phyloP scores from a whole-genome alignment of 495 filamentous ascomycete genomes.

The Aspergillus egyptiacus region DNA sequence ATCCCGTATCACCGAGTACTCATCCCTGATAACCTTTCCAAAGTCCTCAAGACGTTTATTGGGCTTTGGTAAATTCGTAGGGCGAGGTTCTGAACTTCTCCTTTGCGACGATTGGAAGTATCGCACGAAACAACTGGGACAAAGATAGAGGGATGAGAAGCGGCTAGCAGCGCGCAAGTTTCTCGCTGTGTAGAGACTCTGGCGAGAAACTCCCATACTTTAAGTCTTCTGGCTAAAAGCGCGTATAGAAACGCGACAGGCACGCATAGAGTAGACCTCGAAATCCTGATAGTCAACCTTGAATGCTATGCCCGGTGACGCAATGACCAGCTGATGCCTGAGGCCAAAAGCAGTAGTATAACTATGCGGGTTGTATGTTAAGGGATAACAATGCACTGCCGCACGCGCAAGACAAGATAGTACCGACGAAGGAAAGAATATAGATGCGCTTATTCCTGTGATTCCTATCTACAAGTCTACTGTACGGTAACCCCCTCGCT shows the following conservation, averaged over 20 bases:
- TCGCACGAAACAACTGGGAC: slow-evolving; percentile 3
- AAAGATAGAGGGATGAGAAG: background rate
- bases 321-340: slow-evolving; percentile 5
- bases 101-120: slow-evolving; percentile 11
- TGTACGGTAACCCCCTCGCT: too few species aligned
- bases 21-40: slow-evolving; percentile 65
- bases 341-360: background rate
- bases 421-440: too few species aligned
- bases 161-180: background rate
- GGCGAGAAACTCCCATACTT: slow-evolving; percentile 11
- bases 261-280: background rate
- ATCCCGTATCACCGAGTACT: slow-evolving; percentile 66
- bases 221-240: background rate
- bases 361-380: too few species aligned
- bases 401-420: too few species aligned
- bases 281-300: background rate
- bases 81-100: slow-evolving; percentile 7
- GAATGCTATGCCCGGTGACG: slow-evolving; percentile 4
- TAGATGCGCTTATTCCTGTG: too few species aligned
- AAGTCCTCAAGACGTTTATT: slow-evolving; percentile 59
- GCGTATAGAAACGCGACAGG: too few species aligned
- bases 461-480: too few species aligned
- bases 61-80: too few species aligned
- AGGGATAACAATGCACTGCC: too few species aligned
- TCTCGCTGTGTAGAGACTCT: slow-evolving; percentile 1